Conservation (phyloP, 805 yeast species). For the Suhomyces vadensis region DNA sequence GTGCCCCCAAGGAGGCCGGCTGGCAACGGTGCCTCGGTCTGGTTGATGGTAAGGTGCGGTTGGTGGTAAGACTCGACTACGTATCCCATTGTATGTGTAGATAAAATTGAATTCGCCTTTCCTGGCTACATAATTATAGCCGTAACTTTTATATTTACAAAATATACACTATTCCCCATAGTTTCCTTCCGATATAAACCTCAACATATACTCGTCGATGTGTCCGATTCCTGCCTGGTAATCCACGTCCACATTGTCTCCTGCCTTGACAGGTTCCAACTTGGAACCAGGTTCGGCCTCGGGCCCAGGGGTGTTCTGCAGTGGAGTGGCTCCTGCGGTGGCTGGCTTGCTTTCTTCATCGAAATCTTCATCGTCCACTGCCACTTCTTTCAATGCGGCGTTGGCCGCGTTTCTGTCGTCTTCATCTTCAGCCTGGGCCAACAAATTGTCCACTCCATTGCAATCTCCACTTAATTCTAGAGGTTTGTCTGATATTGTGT, state of each 20-base stretch:
- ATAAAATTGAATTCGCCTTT: no score
- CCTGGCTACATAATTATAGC: neutral
- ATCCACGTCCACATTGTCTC: constrained; percentile 37
- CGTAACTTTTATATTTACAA: neutral
- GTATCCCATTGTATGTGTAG: no score
- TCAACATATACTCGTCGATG: constrained; percentile 94
- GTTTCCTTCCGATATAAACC: constrained; percentile 81
- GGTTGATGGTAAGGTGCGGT: no score
- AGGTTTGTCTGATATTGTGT: constrained; percentile 40
- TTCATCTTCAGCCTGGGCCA: constrained; percentile 94
- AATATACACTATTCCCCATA: constrained; percentile 35
- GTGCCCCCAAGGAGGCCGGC: no score
- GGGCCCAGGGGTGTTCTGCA: constrained; percentile 32
- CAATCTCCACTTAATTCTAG: constrained; percentile 35
- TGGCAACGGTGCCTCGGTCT: no score
- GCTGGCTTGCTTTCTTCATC: constrained; percentile 44
- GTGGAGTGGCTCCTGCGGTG: constrained; percentile 26
- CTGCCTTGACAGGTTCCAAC: constrained; percentile 14
- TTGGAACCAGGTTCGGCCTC: constrained; percentile 6
- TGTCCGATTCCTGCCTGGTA: constrained; percentile 72
- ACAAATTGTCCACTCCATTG: constrained; percentile 51
- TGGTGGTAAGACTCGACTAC: no score
- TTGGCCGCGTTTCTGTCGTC: constrained; percentile 89
- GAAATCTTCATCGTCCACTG: constrained; percentile 84
- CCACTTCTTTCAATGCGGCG: constrained; percentile 82